Evolutionary conservation across 2,329 filamentous ascomycete genomes (phyloP).

Genomic region (Neonectria sp.): DNA sequence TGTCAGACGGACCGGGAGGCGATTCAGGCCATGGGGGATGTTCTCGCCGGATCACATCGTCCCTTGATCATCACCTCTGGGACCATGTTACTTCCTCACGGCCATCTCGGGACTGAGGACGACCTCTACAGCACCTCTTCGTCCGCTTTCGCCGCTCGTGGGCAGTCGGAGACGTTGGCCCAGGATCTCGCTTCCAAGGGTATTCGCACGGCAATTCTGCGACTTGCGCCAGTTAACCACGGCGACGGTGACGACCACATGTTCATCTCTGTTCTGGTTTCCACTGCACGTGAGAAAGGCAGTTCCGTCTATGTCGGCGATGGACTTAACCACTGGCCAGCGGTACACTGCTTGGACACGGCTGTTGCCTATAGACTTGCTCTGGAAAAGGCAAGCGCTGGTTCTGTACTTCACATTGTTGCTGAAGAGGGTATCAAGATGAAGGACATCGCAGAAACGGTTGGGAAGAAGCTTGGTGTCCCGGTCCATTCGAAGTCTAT

Average conservation of each 20-base stretch:
- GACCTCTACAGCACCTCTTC: slow-evolving; percentile 34
- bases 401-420: slow-evolving; percentile 54
- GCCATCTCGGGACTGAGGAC: slow-evolving; percentile 50
- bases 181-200: slow-evolving; percentile 47
- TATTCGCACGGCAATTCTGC: slow-evolving; percentile 53
- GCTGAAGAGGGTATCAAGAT: slow-evolving; percentile 53
- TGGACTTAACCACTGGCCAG: slow-evolving; percentile 54
- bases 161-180: slow-evolving; percentile 44
- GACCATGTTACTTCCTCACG: slow-evolving; percentile 48
- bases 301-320: slow-evolving; percentile 53
- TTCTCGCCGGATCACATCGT: slow-evolving; percentile 49
- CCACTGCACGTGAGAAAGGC: slow-evolving; percentile 48
- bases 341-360: slow-evolving; percentile 56
- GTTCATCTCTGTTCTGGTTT: slow-evolving; percentile 49
- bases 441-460: slow-evolving; percentile 53
- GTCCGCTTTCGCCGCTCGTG: slow-evolving; percentile 30
- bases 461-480: slow-evolving; percentile 54
- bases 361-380: slow-evolving; percentile 54
- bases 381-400: slow-evolving; percentile 55
- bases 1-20: slow-evolving; percentile 51
- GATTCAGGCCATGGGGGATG: slow-evolving; percentile 54
- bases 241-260: slow-evolving; percentile 47
- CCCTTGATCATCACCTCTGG: slow-evolving; percentile 57
- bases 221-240: slow-evolving; percentile 57
- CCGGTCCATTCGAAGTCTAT: slow-evolving; percentile 47